Percentiles rank a stretch among this genome's conserved stretches.
Evolutionary conservation across 169 alveolate genomes (phyloP).

Genomic region (Plasmodium fragile): DNA sequence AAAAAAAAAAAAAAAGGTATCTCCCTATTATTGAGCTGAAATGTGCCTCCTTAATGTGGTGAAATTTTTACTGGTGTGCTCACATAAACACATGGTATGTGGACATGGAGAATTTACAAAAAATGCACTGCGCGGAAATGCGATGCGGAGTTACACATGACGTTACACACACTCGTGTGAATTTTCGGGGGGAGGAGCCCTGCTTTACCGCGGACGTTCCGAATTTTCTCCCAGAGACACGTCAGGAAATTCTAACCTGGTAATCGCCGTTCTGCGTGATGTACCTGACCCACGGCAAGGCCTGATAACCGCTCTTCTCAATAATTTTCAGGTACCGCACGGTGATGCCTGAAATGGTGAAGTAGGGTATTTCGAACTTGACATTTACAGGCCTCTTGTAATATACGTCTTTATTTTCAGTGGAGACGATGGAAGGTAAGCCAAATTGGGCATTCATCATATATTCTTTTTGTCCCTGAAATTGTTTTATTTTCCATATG

Average conservation of each 20-base stretch:
- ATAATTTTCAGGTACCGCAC: constrained; percentile 98
- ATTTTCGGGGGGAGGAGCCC: neutral
- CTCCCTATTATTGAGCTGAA: neutral
- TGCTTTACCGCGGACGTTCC: neutral
- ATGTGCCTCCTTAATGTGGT: neutral
- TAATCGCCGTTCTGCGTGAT: constrained; percentile 99
- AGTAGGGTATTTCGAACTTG: constrained; percentile 99
- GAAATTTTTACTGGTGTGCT: neutral
- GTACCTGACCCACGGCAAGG: constrained; percentile 99
- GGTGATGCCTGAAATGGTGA: constrained; percentile 99
- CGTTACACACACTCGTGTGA: neutral
- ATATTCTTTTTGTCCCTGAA: constrained; percentile 99
- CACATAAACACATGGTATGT: neutral
- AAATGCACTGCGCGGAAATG: neutral
- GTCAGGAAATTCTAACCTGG: constrained; percentile 96
- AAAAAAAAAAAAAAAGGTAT: neutral
- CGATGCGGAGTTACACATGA: neutral
- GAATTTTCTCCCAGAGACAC: neutral
- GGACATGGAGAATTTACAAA: neutral
- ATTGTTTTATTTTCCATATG: constrained; percentile 97
- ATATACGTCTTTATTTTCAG: constrained; percentile 93
- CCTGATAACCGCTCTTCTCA: constrained; percentile 98
- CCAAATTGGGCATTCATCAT: constrained; percentile 97
- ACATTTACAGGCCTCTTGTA: constrained; percentile 95
- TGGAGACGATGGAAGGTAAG: constrained; percentile 94